These are phyloP conservation scores for Lichtheimia ramosa DNA, from an alignment of 371 early-diverging fungal species.

Conservation along the genomic window DNA sequence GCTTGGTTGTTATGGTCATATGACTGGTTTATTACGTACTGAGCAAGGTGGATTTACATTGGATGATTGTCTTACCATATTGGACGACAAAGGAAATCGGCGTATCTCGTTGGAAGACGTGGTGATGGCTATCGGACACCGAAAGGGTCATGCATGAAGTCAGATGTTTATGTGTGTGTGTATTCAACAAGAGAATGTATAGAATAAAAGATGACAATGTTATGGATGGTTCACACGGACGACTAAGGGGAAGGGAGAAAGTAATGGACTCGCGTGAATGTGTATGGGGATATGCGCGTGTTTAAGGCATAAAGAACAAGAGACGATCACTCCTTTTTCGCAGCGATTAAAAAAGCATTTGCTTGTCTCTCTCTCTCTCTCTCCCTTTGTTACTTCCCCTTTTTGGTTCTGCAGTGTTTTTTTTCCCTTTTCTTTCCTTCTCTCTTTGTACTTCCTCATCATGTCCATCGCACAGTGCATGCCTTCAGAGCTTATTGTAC, in stretches of 20 bases:
- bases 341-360: conserved; percentile 7
- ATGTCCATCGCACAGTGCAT: conserved; percentile 27
- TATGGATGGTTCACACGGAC: not conserved
- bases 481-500: conserved; percentile 47
- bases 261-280: not conserved
- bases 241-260: not conserved
- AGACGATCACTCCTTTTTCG: too few species aligned
- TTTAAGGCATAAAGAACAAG: too few species aligned
- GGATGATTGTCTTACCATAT: conserved; percentile 12
- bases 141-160: not conserved
- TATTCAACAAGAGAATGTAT: not conserved
- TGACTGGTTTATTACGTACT: conserved; percentile 43
- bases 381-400: conserved; percentile 3
- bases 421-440: conserved; percentile 8
- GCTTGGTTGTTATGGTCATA: conserved; percentile 43
- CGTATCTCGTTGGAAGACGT: not conserved
- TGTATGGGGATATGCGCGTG: too few species aligned
- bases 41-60: conserved; percentile 34
- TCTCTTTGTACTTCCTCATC: conserved; percentile 8
- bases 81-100: conserved; percentile 11
- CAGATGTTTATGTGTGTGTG: not conserved
- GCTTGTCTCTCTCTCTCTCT: conserved; percentile 8
- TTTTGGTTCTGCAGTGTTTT: conserved; percentile 4
- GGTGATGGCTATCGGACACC: not conserved
- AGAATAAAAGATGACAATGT: not conserved